Evolutionary conservation across 305 asterid species (phyloP).

Genomic region (Solanum hybrid): DNA sequence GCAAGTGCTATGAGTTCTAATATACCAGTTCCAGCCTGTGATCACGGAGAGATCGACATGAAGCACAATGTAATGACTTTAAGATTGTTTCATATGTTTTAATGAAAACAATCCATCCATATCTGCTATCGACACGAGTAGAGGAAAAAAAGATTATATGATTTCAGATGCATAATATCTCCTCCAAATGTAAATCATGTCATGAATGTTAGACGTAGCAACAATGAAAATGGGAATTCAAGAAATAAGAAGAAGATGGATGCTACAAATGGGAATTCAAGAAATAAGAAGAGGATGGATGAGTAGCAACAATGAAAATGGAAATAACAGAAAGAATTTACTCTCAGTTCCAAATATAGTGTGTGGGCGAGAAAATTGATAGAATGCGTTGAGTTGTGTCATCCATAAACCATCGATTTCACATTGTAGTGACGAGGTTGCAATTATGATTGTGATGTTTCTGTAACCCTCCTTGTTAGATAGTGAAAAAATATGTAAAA

Average conservation of each 20-base stretch:
- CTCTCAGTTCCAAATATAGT: conserved; percentile 20
- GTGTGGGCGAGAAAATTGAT: conserved; percentile 18
- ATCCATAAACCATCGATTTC: neutral
- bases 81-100: no score
- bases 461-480: neutral
- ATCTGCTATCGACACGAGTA: no score
- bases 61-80: no score
- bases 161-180: no score
- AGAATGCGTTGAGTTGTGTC: conserved; percentile 1
- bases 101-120: no score
- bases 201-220: neutral
- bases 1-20: no score
- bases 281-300: neutral
- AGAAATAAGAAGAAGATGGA: no score
- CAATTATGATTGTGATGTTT: neutral
- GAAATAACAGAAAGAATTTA: neutral
- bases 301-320: neutral
- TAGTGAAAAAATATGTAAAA: neutral
- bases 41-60: no score
- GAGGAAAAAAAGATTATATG: no score
- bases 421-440: neutral
- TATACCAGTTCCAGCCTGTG: neutral
- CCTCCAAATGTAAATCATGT: no score
- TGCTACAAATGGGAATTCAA: no score
- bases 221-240: no score